Evolutionary conservation across 371 early-diverging fungal species (phyloP), one percentile per base, ranked within the genome.

Genomic region (Encephalitozoon romaleae): DNA sequence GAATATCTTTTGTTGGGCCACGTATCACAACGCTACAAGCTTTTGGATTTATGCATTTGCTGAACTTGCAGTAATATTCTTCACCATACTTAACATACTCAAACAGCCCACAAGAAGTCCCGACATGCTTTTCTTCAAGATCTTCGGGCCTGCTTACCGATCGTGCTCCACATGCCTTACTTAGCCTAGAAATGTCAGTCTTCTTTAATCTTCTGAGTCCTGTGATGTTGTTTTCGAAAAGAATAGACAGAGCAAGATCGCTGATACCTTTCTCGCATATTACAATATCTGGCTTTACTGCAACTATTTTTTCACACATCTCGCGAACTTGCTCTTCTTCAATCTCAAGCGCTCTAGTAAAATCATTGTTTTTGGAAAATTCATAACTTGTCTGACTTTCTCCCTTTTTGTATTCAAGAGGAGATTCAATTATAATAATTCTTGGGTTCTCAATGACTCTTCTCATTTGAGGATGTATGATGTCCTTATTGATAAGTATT

Each of bases 381-480:
- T 98, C 98, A 81, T 95, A 93, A 85, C 92, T 92, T 63, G 98
- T 98, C 86, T 96, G 95, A 54, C 94, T 94, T 87, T 98, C 99
- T 70, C 97, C 96, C 90, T 99, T 99, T 87, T 97, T 96, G 89
- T 99, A 99, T 87, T 98, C 99, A 63, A 99, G 89, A 32, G 97
- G 95, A 83, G 95, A 96, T 87, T 98, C 98, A 72, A 99, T 87
- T 72, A 98, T 87, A 12, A 98, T 87, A 78, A 99, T 89, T 74
- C 95, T 90, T 21, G 99, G 98, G 86, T 97, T 96, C 84, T 94
- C 93, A 73, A 99, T 96, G 70, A 87, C 88, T 72, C 94, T 91
- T 78, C 96, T 91, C 99, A 98, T 99, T 87, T 94, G 93, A 77
- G 96, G 92, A 86, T 99, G 98, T 39, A 96, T 94, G 23, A 98